Evolutionary conservation across 768 basidiomycete genomes (phyloP), one percentile per base, ranked within the genome.

Genomic region (Hygrocybe punicea): DNA sequence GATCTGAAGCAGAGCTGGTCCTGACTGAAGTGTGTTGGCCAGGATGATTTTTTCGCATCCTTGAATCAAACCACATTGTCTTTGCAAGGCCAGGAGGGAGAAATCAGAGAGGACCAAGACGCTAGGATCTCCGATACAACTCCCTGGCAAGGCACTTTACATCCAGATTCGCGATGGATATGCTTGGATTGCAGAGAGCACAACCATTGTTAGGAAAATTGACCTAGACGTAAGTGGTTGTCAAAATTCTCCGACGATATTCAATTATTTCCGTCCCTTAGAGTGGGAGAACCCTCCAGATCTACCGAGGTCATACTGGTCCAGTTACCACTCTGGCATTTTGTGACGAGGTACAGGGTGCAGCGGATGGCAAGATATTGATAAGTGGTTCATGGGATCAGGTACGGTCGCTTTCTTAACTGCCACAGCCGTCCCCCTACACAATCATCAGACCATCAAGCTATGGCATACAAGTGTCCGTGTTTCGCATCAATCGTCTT

Each of bases 301-400:
- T 89, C 16, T 94, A 83, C 73, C 84, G 78, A 64, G 94, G 93
- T 0, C 96, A 99, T 67, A 82, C 80, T 2, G 96, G 89, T 5
- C 96, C 96, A 34, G 91, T 95, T 48, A 95, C 95, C 3, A 84
- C 81, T 34, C 73, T 99, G 33, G 84, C 85, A 6, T 87, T 98
- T 64, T 81, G 73, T 61, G 76, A 83, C 60, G 75, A 70, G 55
- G 62, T 54, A 14, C 58, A 62, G 23, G 73, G 76, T 10, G 72
- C 76, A 36, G 74, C 69, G 13, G 73, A 79, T 56, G 71, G 68
- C 11, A 76, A 78, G 59, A 68, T 89, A 7, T 72, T 99, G 36
- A 81, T 98, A 60, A 93, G 91, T 44, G 94, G 91, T 19, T 94
- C 94, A 46, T 99, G 97, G 97, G 97, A 99, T 69, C 86, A 84